phyloP scores from a whole-genome alignment of 441 rosid species.

The Gossypium aridum region DNA sequence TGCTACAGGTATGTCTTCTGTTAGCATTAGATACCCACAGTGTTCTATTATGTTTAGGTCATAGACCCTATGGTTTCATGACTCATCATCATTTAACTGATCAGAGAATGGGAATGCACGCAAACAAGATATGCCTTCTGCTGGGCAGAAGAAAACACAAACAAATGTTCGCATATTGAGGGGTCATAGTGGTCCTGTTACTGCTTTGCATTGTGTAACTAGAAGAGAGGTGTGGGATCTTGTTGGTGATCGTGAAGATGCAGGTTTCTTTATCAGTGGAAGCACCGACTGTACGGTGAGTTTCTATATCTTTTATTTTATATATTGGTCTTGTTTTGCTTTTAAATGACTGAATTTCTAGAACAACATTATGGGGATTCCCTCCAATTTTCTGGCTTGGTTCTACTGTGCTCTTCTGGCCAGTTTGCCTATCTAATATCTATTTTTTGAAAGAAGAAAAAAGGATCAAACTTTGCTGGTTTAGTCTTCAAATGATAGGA shows the following conservation, averaged over 20 bases:
- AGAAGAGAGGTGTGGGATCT: constrained; percentile 98
- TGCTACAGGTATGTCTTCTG: constrained; percentile 44
- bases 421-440: neutral
- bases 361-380: neutral
- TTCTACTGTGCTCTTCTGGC: neutral
- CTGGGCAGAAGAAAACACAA: constrained; percentile 87
- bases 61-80: neutral
- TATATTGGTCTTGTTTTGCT: neutral
- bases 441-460: neutral
- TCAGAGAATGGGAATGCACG: constrained; percentile 40
- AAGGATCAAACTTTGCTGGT: neutral
- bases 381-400: constrained; percentile 8
- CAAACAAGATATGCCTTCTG: constrained; percentile 61
- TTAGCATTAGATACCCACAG: constrained; percentile 7
- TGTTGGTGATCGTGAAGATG: constrained; percentile 98
- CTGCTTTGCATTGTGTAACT: constrained; percentile 96
- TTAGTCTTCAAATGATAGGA: constrained; percentile 6
- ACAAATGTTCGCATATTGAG: constrained; percentile 86
- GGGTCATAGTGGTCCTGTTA: constrained; percentile 88
- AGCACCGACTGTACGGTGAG: constrained; percentile 87
- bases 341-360: neutral
- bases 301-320: constrained; percentile 18
- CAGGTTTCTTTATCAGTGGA: constrained; percentile 99
- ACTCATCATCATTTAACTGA: constrained; percentile 19
- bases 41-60: neutral